Evolutionary conservation across 495 filamentous ascomycete species (phyloP).

Genomic region (Penicillium cosmopolitanum): DNA sequence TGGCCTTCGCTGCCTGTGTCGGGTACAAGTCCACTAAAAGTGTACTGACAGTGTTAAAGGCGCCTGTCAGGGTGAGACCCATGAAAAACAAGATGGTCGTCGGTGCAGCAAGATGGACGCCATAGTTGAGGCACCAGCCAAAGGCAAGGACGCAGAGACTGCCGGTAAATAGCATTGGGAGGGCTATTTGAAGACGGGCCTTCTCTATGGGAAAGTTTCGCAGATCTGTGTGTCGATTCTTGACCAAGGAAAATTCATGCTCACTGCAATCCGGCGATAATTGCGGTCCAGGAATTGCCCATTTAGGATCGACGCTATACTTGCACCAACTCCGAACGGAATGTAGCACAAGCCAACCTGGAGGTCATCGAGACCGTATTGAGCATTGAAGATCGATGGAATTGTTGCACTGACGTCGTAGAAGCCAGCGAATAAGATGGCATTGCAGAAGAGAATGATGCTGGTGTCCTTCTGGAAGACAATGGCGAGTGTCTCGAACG

Average conservation of each 20-base stretch:
- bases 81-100: conserved; percentile 63
- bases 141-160: conserved; percentile 42
- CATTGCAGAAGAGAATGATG: conserved; percentile 47
- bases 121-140: conserved; percentile 43
- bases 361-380: conserved; percentile 53
- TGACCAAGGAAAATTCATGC: conserved; percentile 49
- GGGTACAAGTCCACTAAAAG: conserved; percentile 71
- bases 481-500: conserved; percentile 67
- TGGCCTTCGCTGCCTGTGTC: conserved; percentile 61
- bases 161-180: conserved; percentile 42
- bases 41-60: conserved; percentile 60
- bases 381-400: conserved; percentile 42
- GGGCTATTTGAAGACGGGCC: conserved; percentile 59
- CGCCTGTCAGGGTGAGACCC: conserved; percentile 57
- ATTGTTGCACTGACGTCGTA: conserved; percentile 45
- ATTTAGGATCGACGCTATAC: conserved; percentile 83
- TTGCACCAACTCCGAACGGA: conserved; percentile 56
- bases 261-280: conserved; percentile 45
- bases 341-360: conserved; percentile 55
- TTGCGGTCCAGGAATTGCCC: conserved; percentile 72
- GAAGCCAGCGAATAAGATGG: conserved; percentile 51
- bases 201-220: conserved; percentile 65
- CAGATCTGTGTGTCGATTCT: conserved; percentile 56
- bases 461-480: conserved; percentile 57
- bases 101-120: conserved; percentile 45